Conservation (phyloP, 176 grass and related monocot species). For the Oryza meridionalis region DNA sequence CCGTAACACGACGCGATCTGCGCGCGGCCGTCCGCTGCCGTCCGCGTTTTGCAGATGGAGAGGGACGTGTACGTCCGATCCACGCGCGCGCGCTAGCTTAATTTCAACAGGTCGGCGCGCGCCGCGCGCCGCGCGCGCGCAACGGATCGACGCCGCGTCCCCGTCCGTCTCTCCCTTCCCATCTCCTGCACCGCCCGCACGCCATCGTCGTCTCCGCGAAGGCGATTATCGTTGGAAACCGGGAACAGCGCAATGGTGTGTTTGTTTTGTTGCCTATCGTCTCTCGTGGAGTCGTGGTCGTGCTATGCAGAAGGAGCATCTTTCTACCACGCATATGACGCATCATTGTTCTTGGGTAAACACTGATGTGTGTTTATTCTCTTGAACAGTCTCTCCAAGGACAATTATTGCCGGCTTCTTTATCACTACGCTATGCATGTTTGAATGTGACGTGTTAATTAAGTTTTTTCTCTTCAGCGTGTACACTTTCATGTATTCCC, state of each 20-base stretch:
- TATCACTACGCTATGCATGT: not conserved
- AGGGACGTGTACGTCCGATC: not conserved
- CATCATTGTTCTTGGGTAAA: not conserved
- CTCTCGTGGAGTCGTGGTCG: not conserved
- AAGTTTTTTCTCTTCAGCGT: not conserved
- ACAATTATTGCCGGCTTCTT: not conserved
- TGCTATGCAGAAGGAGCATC: not conserved
- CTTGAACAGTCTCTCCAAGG: not conserved
- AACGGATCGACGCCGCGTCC: no score
- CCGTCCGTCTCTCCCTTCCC: no score
- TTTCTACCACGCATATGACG: not conserved
- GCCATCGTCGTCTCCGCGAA: no score
- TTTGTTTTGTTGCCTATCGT: not conserved
- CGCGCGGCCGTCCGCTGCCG: not conserved
- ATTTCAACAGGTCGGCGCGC: not conserved
- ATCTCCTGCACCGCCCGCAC: no score
- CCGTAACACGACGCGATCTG: not conserved
- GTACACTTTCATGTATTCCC: not conserved
- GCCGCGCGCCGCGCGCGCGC: no score
- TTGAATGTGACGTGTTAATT: not conserved
- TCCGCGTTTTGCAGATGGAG: not conserved
- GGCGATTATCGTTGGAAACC: not conserved
- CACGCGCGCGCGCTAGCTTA: no score
- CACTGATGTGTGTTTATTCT: not conserved
- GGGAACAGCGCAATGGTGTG: not conserved